Evolutionary conservation across 495 filamentous ascomycete species (phyloP).

Genomic region (Collariella sp.): DNA sequence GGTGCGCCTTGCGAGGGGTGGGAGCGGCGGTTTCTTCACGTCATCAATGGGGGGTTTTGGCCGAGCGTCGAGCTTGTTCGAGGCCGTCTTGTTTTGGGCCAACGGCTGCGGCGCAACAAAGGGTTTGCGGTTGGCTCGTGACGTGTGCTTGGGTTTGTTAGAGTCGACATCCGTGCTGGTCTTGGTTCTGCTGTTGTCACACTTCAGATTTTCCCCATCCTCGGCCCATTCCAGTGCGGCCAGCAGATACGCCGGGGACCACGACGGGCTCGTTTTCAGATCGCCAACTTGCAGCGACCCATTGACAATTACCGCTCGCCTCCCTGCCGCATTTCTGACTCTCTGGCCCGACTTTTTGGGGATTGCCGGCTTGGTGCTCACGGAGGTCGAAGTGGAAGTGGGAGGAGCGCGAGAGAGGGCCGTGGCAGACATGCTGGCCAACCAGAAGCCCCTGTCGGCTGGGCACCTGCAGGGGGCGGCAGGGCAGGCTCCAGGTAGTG

Average conservation of each 20-base stretch:
- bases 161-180: background rate
- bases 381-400: background rate
- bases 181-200: background rate
- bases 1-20: background rate
- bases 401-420: background rate
- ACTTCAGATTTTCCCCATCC: background rate
- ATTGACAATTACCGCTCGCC: background rate
- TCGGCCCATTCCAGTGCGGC: conserved; percentile 10
- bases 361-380: background rate
- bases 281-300: conserved; percentile 1
- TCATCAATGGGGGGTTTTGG: background rate
- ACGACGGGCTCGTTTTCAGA: background rate
- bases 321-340: background rate
- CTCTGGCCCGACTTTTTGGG: background rate
- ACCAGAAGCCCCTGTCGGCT: background rate
- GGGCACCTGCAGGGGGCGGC: too few species aligned
- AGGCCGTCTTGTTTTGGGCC: background rate
- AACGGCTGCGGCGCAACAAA: background rate
- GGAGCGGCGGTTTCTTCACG: background rate
- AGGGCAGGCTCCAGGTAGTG: background rate
- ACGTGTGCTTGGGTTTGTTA: background rate
- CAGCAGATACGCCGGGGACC: conserved; percentile 2
- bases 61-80: background rate
- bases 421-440: background rate
- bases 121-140: background rate